These are phyloP conservation scores for Boletales sp. DNA, from an alignment of 768 basidiomycete genomes.

Conservation along the genomic window DNA sequence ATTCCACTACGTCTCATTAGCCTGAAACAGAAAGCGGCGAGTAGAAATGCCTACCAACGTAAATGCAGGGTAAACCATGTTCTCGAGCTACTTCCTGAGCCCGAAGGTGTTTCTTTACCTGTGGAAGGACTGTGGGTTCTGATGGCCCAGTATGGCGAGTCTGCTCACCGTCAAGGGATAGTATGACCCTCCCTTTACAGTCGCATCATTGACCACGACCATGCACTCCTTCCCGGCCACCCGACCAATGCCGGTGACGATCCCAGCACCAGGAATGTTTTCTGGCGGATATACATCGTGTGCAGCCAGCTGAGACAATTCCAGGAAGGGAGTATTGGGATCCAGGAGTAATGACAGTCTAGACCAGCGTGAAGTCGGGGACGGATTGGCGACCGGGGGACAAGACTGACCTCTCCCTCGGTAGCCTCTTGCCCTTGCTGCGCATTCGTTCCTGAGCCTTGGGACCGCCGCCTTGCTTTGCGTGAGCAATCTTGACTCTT, in stretches of 20 bases:
- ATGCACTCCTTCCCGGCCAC: conserved; percentile 83
- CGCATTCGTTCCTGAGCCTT: conserved; percentile 75
- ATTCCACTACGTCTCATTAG: conserved; percentile 62
- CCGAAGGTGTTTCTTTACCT: conserved; percentile 94
- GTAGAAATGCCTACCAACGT: conserved; percentile 61
- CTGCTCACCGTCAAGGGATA: conserved; percentile 72
- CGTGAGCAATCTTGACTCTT: conserved; percentile 53
- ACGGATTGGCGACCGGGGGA: neutral
- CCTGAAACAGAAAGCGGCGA: neutral
- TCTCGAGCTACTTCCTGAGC: conserved; percentile 95
- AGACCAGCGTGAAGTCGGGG: conserved; percentile 1
- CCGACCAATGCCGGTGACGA: conserved; percentile 83
- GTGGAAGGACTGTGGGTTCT: conserved; percentile 1
- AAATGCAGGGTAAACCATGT: conserved; percentile 86
- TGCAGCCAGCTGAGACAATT: conserved; percentile 82
- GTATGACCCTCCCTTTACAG: conserved; percentile 90
- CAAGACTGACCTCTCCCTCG: conserved; percentile 66
- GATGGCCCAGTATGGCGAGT: neutral
- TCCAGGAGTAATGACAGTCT: conserved; percentile 78
- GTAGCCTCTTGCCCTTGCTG: conserved; percentile 76
- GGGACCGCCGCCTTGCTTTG: conserved; percentile 67
- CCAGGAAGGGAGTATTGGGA: conserved; percentile 84
- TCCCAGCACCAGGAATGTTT: conserved; percentile 80
- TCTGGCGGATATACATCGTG: conserved; percentile 79
- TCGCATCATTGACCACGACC: conserved; percentile 91